Base-by-base conservation (phyloP, 257 asterid species). In the Solanum lycopersicoides region DNA sequence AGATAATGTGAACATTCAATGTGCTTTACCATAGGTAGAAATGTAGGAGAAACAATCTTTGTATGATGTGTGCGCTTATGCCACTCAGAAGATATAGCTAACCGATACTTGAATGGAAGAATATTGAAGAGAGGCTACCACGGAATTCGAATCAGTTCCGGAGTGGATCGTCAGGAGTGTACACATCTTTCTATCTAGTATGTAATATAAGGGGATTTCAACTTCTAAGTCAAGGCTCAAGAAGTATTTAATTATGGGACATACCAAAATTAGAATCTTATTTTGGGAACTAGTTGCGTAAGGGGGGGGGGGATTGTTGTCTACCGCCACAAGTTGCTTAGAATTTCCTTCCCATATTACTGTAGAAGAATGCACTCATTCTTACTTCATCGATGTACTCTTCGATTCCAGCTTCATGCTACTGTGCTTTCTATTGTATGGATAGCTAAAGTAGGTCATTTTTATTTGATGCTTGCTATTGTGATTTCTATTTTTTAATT, bases 391-490 rank as follows among this genome's bases (percentile, higher is more conserved):
- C 10, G 14, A 80, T 80, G 10, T 80, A 77, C 63, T 80, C 41
- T 44, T 34, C 23, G 18, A 47, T 50, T 80, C 84, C 84, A 11
- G 42, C 66, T 80, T 82, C 85, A 50, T 50, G 85, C 69, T 47
- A 79, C 59, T 45, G 66, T 80, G 41, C 84, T 79, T 63, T 89
- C 87, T 73, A 15, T 44, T 77, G 86, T 74, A 63, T 75, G 79
- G 47, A 34, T 65, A 77, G 53, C 86, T 71, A 39, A 84, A 45
- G 32, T 77, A 20, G 69, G 37, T 42, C 86, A 59, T 60, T 77
- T 83, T 85, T 80, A 35, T 86, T 68, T 88, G 74, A 23, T 84
- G 85, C 82, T 71, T 86, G 83, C 79, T 39, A 56, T 34, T 86
- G n/a, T 56, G 47, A 44, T 82, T 71, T 84, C 87, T 66, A 28